These are phyloP conservation scores for Pterocarpus santalinus DNA, from an alignment of 306 rosid species.

Conservation along the genomic window DNA sequence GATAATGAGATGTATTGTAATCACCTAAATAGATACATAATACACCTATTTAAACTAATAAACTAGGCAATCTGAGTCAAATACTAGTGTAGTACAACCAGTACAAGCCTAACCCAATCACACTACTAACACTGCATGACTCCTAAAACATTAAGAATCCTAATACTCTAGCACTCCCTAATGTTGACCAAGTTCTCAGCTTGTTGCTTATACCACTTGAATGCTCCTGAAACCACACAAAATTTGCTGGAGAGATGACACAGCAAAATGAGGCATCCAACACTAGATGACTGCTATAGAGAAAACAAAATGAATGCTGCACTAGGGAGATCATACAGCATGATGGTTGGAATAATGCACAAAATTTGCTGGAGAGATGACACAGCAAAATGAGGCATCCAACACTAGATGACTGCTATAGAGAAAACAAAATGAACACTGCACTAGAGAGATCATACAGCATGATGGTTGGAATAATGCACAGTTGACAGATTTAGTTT, in stretches of 20 bases:
- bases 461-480: not conserved
- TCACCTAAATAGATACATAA: not conserved
- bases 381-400: slow-evolving; percentile 2
- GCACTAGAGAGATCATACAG: not conserved
- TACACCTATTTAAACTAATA: slow-evolving; percentile 17
- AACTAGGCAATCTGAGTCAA: slow-evolving; percentile 3
- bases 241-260: slow-evolving; percentile 10
- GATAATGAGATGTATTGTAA: slow-evolving; percentile 5
- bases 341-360: not conserved
- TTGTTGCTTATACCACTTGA: not conserved
- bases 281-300: slow-evolving; percentile 4
- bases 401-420: slow-evolving; percentile 13
- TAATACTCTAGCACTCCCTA: not conserved
- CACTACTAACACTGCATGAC: not conserved
- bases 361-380: slow-evolving; percentile 13
- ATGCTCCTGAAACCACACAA: slow-evolving; percentile 7
- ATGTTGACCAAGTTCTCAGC: not conserved
- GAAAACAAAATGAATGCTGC: not conserved
- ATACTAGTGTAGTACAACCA: not conserved
- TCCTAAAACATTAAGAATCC: not conserved
- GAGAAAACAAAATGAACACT: slow-evolving; percentile 4
- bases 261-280: slow-evolving; percentile 17
- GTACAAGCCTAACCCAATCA: slow-evolving; percentile 5
- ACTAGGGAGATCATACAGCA: not conserved
- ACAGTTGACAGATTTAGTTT: not conserved